Evolutionary conservation across 208 protist genomes (phyloP), one percentile per base, ranked within the genome.

Genomic region (Angomonas deanei): DNA sequence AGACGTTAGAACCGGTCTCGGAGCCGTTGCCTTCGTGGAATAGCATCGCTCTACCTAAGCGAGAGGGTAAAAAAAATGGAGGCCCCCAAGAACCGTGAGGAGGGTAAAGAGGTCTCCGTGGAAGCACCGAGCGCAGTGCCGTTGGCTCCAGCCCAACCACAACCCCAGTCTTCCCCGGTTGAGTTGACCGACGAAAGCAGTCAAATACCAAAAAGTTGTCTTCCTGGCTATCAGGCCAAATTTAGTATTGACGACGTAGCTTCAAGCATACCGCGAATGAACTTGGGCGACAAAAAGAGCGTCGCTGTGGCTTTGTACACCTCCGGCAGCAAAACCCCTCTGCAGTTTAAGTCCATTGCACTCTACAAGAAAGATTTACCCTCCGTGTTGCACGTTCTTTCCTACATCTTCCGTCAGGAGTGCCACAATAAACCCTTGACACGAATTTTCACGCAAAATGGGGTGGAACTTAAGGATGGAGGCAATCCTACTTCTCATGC

Each of bases 401-500:
- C 82, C 23, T n/a, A n/a, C n/a, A n/a, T n/a, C n/a, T n/a, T n/a
- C n/a, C n/a, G n/a, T n/a, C 36, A 61, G 68, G 19, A 1, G 42
- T 27, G 36, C n/a, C 19, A 10, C 57, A 64, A 78, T 27, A 47
- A 59, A 32, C 49, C 42, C 34, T 84, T 80, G 23, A 76, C 64
- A 27, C 72, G 84, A 6, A 61, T 96, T 34, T 96, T 91, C 73
- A 82, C 78, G 0, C 66, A 63, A 15, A 59, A 73, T 6, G 89
- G 89, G 5, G 23, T 57, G 3, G 89, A 96, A 56, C 64, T 96
- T 21, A 79, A 66, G 47, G 53, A 24, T 23, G 57, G 71, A 2
- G 67, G 78, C 23, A 66, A 36, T 11, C 73, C 93, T 46, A 53
- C 26, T 13, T 72, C 80, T 21, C 80, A 70, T 24, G 80, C 80